These are phyloP conservation scores for Gnetum montanum DNA, from an alignment of 75 land plant genomes.

Conservation along the genomic window DNA sequence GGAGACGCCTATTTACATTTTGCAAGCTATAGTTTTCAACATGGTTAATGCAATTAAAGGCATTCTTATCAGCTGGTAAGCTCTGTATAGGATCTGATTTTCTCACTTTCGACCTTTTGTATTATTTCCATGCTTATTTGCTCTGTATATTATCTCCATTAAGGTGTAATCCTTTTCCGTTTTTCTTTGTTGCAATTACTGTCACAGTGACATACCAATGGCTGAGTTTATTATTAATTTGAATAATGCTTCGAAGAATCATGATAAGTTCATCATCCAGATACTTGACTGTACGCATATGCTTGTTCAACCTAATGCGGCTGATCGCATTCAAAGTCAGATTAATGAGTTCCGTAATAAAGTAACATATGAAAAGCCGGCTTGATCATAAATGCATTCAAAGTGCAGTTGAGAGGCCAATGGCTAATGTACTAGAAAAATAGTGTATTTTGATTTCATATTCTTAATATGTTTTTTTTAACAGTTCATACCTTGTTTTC, in stretches of 20 bases:
- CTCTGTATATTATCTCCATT: neutral
- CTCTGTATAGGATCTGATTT: neutral
- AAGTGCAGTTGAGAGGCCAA: too few relatives aligned
- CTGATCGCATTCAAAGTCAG: slow-evolving; percentile 48
- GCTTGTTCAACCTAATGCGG: slow-evolving; percentile 72
- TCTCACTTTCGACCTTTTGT: neutral
- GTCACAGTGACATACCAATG: slow-evolving; percentile 84
- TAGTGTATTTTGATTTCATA: too few relatives aligned
- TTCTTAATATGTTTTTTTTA: too few relatives aligned
- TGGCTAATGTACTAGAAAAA: too few relatives aligned
- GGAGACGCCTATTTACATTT: too few relatives aligned
- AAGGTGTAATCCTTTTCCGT: neutral
- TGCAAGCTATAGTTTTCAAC: too few relatives aligned
- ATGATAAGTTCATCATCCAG: slow-evolving; percentile 72
- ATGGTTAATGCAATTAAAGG: neutral
- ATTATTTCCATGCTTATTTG: neutral
- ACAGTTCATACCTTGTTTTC: too few relatives aligned
- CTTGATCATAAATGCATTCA: too few relatives aligned
- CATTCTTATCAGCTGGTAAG: neutral
- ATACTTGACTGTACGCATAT: slow-evolving; percentile 65
- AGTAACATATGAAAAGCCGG: slow-evolving; percentile 76
- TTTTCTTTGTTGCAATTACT: neutral
- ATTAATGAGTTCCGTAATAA: slow-evolving; percentile 65
- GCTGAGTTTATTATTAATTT: slow-evolving; percentile 67
- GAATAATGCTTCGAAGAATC: slow-evolving; percentile 56